Evolutionary conservation across 2,329 filamentous ascomycete species (phyloP), one percentile per base, ranked within the genome.

Genomic region (Colletotrichum sojae): DNA sequence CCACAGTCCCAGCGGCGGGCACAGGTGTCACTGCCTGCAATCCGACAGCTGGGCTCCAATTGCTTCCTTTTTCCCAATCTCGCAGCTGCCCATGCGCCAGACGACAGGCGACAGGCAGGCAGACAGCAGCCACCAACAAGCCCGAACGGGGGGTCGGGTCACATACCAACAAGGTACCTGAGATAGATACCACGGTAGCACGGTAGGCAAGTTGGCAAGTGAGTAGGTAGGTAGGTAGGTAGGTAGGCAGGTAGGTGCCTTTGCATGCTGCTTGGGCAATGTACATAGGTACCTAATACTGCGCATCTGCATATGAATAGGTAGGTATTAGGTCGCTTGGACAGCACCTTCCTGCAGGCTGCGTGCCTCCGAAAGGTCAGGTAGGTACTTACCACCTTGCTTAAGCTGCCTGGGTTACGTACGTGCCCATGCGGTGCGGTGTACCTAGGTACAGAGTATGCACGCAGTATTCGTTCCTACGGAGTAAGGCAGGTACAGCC

Each of bases 21-120:
- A 52, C 51, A 63, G 51, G 51, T 58, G 60, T 59, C 46, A 58
- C 40, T 65, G 45, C 51, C 40, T 65, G 45, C 51, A 53, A 66
- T 62, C 57, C 57, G 56, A 49, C 39, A 56, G 25, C 25, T 62
- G 40, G 57, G 57, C 45, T 20, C 46, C 48, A 27, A 20, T 43
- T 60, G 57, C 57, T 52, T 60, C 15, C 46, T 51, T 51, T 51
- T 60, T 40, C 36, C 13, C 27, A 22, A 20, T 51, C 20, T 18
- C 18, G 31, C 31, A 36, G 31, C 10, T 9, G 31, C 8, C 31
- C 31, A 39, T 36, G 51, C 49, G 4, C 15, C 55, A 57, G 40
- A 10, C 40, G 43, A 18, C 43, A 22, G 25, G 43, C 56, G 43
- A 59, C 57, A 60, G 45, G 15, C 45, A 48, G 45, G 18, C 45